Evolutionary conservation across 768 basidiomycete genomes (phyloP), one percentile per base, ranked within the genome.

Genomic region (Pulveroboletus sp.): DNA sequence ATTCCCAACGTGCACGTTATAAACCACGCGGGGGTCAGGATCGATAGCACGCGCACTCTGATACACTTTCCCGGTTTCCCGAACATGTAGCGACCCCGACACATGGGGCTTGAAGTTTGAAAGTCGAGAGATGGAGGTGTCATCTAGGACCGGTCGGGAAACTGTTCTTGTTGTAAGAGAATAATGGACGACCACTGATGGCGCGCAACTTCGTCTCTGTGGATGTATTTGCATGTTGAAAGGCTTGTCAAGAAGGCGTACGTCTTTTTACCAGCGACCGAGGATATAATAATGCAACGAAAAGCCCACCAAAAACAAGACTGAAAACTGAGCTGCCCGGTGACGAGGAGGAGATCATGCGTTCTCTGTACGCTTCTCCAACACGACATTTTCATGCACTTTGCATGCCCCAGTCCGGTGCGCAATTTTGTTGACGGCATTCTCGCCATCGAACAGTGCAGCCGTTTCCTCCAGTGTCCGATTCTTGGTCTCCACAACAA

Each of bases 401-500:
- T 62, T 60, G n/a, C 44, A 45, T 3, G 39, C 43, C 43, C 56
- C 65, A 30, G 60, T 66, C 24, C 52, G 59, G 33, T 56, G 65
- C 5, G 64, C 35, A n/a, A 77, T 70, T 45, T 54, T 58, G 10
- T 68, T 58, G 24, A 76, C 62, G 21, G 73, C 79, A 1, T 80
- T 77, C 10, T 82, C 78, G 35, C 85, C 86, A 57, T 90, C 87
- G 73, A 90, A 90, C 46, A 90, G 65, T 32, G 77, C 83, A 8
- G 86, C 83, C n/a, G 87, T 89, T 72, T 90, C 88, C 65, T 90
- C 87, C 56, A 90, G 76, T 15, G 85, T 80, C 52, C 77, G 79
- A 66, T 78, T 76, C 73, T 80, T 85, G 51, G 86, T 87, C 74
- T 89, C 85, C 49, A 86, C 65, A 62, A 86, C 63, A 67, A 76